Percentiles rank a stretch among this genome's conserved stretches.
Conservation (phyloP, 106 monocot species). For the Dendrobium huoshanense region DNA sequence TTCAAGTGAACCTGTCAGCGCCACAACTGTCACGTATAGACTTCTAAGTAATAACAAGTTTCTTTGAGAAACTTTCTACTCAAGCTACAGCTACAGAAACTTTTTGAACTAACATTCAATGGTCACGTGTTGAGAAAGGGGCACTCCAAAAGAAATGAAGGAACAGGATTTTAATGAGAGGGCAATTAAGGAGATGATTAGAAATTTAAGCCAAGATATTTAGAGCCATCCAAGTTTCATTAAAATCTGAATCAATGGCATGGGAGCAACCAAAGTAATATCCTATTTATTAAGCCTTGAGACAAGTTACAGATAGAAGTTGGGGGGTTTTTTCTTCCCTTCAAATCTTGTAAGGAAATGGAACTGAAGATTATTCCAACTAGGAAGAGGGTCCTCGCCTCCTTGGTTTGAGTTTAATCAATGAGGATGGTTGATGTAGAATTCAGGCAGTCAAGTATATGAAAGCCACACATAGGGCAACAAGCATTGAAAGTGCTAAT, state of each 20-base stretch:
- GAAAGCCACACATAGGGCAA: not conserved
- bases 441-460: not conserved
- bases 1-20: conserved; percentile 84
- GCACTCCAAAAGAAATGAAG: not conserved
- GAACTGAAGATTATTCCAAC: not conserved
- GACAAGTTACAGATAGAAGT: no score
- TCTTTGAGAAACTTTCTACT: not conserved
- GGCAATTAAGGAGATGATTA: not conserved
- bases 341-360: not conserved
- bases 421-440: not conserved
- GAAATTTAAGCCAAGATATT: not conserved
- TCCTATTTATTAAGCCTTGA: not conserved
- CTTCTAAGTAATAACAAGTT: not conserved
- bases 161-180: not conserved
- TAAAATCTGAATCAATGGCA: not conserved
- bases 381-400: not conserved
- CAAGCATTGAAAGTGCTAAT: not conserved
- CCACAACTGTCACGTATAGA: not conserved
- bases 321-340: no score
- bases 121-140: not conserved
- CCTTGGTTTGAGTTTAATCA: no score
- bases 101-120: not conserved
- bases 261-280: not conserved
- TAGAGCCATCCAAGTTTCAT: not conserved
- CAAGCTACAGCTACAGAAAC: not conserved